Percentiles rank a stretch among this genome's conserved stretches.
phyloP scores from a whole-genome alignment of 139 green algal genomes.

The Nannochloris sp. region DNA sequence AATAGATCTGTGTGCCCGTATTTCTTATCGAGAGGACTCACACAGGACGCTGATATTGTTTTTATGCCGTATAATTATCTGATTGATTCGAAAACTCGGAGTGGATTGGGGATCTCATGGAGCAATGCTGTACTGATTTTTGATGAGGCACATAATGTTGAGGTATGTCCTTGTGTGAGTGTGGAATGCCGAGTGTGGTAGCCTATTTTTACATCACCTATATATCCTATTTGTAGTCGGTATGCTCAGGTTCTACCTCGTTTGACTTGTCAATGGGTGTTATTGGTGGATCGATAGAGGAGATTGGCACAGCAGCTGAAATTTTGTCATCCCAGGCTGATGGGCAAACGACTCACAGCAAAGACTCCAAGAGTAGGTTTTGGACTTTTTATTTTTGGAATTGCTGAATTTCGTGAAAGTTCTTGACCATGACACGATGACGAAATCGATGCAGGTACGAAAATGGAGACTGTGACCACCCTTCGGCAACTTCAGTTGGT shows the following conservation, averaged over 20 bases:
- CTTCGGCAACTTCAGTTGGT: conserved; percentile 20
- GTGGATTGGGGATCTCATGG: conserved; percentile 58
- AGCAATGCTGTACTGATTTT: conserved; percentile 78
- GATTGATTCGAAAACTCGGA: conserved; percentile 37
- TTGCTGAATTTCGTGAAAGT: no score
- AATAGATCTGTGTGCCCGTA: conserved; percentile 56
- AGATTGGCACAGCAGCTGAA: conserved; percentile 38
- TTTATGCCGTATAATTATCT: conserved; percentile 98
- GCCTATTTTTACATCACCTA: conserved; percentile 18
- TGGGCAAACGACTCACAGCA: neutral
- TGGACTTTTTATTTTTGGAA: no score
- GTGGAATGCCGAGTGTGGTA: neutral
- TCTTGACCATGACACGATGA: no score
- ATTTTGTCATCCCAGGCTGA: conserved; percentile 18
- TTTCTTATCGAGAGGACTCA: conserved; percentile 55
- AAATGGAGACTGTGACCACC: neutral
- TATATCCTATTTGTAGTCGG: conserved; percentile 20
- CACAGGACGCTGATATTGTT: conserved; percentile 68
- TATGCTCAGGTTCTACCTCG: conserved; percentile 73
- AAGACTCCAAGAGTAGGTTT: neutral
- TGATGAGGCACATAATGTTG: conserved; percentile 95
- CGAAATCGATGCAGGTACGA: neutral
- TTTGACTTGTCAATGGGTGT: conserved; percentile 68
- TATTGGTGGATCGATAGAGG: conserved; percentile 47
- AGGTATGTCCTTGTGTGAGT: conserved; percentile 27